Evolutionary conservation across 345 rosid genomes (phyloP).

Genomic region (Luvunga scandens): DNA sequence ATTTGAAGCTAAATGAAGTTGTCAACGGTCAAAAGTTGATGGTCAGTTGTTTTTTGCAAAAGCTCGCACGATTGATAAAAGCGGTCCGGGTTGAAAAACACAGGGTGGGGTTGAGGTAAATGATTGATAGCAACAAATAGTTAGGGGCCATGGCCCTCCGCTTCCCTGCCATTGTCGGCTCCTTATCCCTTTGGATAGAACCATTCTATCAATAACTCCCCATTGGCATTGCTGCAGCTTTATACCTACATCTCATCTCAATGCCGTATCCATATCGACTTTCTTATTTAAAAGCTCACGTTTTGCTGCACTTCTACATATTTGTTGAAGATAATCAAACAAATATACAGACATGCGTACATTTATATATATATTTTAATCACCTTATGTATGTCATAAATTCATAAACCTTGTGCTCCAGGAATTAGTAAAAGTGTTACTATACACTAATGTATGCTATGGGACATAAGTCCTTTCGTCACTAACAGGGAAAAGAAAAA

Average conservation of each 20-base stretch:
- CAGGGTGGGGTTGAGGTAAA: constrained; percentile 21
- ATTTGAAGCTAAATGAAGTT: not conserved
- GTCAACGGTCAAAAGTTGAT: not conserved
- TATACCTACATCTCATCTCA: constrained; percentile 19
- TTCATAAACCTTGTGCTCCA: not conserved
- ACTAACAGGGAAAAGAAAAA: not conserved
- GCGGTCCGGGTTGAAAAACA: constrained; percentile 21
- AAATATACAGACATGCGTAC: too few relatives aligned
- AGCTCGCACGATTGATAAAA: not conserved
- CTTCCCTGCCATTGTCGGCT: constrained; percentile 16
- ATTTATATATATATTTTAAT: too few relatives aligned
- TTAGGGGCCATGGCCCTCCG: constrained; percentile 23
- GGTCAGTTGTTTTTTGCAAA: not conserved
- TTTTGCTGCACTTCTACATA: not conserved
- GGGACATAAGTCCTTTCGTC: not conserved
- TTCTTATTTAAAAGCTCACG: not conserved
- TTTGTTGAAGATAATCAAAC: too few relatives aligned
- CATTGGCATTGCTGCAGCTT: constrained; percentile 29
- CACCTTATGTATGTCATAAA: not conserved
- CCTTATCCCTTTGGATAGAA: constrained; percentile 38
- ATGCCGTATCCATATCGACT: not conserved
- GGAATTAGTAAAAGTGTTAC: not conserved
- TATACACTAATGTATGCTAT: not conserved
- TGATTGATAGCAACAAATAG: constrained; percentile 30
- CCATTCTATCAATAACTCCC: constrained; percentile 12